These are phyloP conservation scores for Volutella citrinella DNA, from an alignment of 2,329 filamentous ascomycete genomes.

Conservation along the genomic window DNA sequence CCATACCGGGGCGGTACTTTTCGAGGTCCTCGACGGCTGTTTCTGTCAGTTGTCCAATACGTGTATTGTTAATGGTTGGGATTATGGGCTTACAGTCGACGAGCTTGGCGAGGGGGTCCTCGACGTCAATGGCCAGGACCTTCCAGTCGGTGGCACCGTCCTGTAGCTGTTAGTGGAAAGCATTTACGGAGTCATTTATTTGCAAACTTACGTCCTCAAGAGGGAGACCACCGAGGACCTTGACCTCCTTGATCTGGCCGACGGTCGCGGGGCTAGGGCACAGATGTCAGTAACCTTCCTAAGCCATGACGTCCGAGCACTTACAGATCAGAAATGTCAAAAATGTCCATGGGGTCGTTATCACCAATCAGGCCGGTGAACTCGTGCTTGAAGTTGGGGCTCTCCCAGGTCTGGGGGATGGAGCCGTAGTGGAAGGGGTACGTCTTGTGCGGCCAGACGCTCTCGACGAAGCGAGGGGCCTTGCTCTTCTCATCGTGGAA, in stretches of 20 bases:
- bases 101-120: conserved; percentile 33
- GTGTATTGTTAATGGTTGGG: accelerated
- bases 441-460: conserved; percentile 41
- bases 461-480: conserved; percentile 37
- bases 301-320: not conserved
- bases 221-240: conserved; percentile 38
- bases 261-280: conserved; percentile 23
- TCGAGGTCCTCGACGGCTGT: conserved; percentile 36
- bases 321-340: conserved; percentile 32
- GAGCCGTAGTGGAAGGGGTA: conserved; percentile 43
- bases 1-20: conserved; percentile 35
- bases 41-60: conserved; percentile 10
- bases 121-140: conserved; percentile 35
- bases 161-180: too few relatives aligned
- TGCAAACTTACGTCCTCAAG: conserved; percentile 33
- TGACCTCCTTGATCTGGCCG: conserved; percentile 40
- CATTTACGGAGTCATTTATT: too few relatives aligned
- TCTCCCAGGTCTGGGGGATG: conserved; percentile 44
- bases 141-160: conserved; percentile 40
- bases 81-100: conserved; percentile 30
- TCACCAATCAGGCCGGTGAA: conserved; percentile 37
- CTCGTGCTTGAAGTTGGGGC: conserved; percentile 36
- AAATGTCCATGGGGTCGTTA: conserved; percentile 41
- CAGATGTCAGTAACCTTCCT: not conserved
- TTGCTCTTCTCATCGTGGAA: conserved; percentile 38